Evolutionary conservation across 305 asterid genomes (phyloP).

Genomic region (Ajuga reptans): DNA sequence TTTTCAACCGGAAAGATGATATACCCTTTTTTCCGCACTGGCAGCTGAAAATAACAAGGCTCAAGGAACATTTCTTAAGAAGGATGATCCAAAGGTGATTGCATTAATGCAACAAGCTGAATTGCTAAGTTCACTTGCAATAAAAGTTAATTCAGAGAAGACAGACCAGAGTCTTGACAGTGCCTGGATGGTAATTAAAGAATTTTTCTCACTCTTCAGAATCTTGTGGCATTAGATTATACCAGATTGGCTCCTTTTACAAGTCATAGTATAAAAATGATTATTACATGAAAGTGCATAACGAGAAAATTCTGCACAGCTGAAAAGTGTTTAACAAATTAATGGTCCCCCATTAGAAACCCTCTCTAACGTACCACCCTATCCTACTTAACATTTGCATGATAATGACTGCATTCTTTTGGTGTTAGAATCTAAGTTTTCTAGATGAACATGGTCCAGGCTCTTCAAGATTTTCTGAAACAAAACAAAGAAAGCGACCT

Average conservation of each 20-base stretch:
- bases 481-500: conserved; percentile 63
- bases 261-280: background rate
- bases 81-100: conserved; percentile 80
- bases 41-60: conserved; percentile 47
- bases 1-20: conserved; percentile 15
- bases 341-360: conserved; percentile 4
- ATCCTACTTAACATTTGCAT: background rate
- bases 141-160: conserved; percentile 70
- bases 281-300: background rate
- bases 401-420: background rate
- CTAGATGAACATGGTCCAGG: conserved; percentile 41
- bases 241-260: background rate
- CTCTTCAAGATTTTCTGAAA: conserved; percentile 63
- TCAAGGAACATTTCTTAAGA: conserved; percentile 72
- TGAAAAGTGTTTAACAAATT: conserved; percentile 12
- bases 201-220: conserved; percentile 12
- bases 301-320: background rate
- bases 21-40: background rate
- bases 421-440: conserved; percentile 17
- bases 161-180: conserved; percentile 74
- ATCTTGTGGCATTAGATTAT: background rate
- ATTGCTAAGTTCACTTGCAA: conserved; percentile 83
- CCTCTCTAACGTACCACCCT: conserved; percentile 3
- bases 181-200: conserved; percentile 74
- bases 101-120: conserved; percentile 99